Evolutionary conservation across 768 basidiomycete genomes (phyloP).

Genomic region (Serendipita sp.): DNA sequence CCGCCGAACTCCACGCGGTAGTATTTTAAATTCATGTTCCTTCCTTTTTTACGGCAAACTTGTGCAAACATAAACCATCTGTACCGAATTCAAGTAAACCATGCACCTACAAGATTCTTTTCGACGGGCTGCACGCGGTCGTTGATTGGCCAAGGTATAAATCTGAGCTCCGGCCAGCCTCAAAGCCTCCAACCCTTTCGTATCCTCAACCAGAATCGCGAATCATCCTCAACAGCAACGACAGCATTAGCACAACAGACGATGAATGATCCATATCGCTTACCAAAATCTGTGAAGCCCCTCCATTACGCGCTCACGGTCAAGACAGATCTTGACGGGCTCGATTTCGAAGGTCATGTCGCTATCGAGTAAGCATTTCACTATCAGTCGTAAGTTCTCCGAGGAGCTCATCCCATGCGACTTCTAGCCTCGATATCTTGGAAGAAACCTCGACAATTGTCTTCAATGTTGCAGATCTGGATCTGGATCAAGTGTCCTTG

Average conservation of each 20-base stretch:
- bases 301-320: constrained; percentile 65
- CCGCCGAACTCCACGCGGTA: not conserved
- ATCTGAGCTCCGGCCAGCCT: not conserved
- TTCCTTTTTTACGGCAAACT: not conserved
- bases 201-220: not conserved
- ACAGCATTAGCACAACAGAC: not conserved
- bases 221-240: not conserved
- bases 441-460: constrained; percentile 43
- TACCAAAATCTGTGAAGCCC: constrained; percentile 51
- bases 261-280: constrained; percentile 24
- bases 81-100: not conserved
- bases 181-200: not conserved
- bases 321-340: constrained; percentile 65
- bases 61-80: not conserved
- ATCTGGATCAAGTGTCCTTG: constrained; percentile 40
- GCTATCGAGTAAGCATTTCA: constrained; percentile 38
- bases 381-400: not conserved
- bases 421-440: constrained; percentile 42
- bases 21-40: constrained; percentile 3
- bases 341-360: constrained; percentile 61
- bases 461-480: constrained; percentile 49
- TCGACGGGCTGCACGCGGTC: not conserved
- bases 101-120: not conserved
- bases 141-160: not conserved
- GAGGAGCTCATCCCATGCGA: not conserved